Base-by-base conservation (phyloP, 495 filamentous ascomycete species). In the Lophiotrema nucula region DNA sequence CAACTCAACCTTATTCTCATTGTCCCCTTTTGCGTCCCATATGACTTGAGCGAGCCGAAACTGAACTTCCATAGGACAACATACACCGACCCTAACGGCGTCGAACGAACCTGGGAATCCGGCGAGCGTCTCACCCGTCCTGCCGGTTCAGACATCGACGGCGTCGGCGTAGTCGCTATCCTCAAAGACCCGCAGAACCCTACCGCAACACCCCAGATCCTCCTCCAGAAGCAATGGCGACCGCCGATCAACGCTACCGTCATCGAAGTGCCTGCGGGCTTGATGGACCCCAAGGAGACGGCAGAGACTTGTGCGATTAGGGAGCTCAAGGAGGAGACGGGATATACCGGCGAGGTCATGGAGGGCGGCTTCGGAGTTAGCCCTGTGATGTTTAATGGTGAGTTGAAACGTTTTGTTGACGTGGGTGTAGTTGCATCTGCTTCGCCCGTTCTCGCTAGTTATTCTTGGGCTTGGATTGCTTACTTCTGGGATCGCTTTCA, bases 301-400 rank as follows among this genome's bases (percentile, higher is more conserved):
- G 79, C 87, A 0, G 88, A 90, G 65, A 69, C 86, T 54, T 86
- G 86, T 53, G 91, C 92, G 8, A 77, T 95, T 5, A 77, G 91
- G 16, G 91, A 97, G 67, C 77, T 97, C 54, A 89, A 82, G 60
- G 91, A 97, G 69, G 91, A 97, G 73, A 95, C 91, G 0, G 91
- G 91, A 3, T 96, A 92, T 70, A 81, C 90, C 13, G 88, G 85
- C 12, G 49, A 64, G 45, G 54, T 62, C 5, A 39, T 57, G 12
- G 49, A 48, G 13, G 50, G 31, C 11, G 62, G 52, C 15, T 46
- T 63, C 61, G 72, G 74, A 77, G 37, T 81, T 8, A 89, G 85
- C 56, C 82, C 85, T 0, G 72, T 95, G 18, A 92, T 95, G 89
- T 95, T 86, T 53, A 92, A 93, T 67, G 89, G 88, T 87, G 68